phyloP scores from a whole-genome alignment of 2,329 filamentous ascomycete genomes.

The Zymoseptoria tritici region DNA sequence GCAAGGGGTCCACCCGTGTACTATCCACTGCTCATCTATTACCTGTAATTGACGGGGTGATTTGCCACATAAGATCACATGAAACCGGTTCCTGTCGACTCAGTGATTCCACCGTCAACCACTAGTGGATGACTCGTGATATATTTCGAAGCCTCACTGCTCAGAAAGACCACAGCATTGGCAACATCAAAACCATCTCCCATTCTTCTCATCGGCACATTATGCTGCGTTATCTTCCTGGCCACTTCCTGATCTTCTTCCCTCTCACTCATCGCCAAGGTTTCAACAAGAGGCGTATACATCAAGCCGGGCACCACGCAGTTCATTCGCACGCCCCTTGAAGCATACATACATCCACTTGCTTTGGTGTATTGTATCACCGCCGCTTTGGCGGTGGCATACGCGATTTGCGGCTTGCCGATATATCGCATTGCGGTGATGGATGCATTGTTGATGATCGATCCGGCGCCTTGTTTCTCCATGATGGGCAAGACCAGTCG shows the following conservation, averaged over 20 bases:
- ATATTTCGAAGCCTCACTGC: constrained; percentile 76
- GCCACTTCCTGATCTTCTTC: constrained; percentile 44
- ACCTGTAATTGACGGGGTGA: background rate
- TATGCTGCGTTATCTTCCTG: constrained; percentile 44
- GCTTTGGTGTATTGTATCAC: constrained; percentile 25
- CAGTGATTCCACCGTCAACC: constrained; percentile 25
- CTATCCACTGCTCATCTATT: background rate
- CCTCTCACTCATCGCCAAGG: constrained; percentile 38
- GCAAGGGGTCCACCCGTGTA: background rate
- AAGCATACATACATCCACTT: constrained; percentile 42
- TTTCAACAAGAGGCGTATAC: constrained; percentile 46
- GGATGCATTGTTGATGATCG: constrained; percentile 41
- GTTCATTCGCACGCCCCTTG: constrained; percentile 42
- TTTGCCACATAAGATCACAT: background rate
- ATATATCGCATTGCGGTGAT: constrained; percentile 48
- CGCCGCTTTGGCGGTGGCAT: constrained; percentile 31
- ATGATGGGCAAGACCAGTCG: constrained; percentile 49
- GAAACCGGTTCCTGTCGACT: constrained; percentile 21
- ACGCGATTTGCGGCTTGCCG: constrained; percentile 47
- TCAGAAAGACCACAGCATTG: constrained; percentile 81
- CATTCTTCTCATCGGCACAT: constrained; percentile 54
- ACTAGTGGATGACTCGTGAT: constrained; percentile 70
- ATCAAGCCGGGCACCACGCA: constrained; percentile 51
- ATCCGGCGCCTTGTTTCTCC: constrained; percentile 39
- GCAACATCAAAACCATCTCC: constrained; percentile 57